phyloP scores from a whole-genome alignment of 1,139 yeast genomes.

The Hyphopichia pseudoburtonii region DNA sequence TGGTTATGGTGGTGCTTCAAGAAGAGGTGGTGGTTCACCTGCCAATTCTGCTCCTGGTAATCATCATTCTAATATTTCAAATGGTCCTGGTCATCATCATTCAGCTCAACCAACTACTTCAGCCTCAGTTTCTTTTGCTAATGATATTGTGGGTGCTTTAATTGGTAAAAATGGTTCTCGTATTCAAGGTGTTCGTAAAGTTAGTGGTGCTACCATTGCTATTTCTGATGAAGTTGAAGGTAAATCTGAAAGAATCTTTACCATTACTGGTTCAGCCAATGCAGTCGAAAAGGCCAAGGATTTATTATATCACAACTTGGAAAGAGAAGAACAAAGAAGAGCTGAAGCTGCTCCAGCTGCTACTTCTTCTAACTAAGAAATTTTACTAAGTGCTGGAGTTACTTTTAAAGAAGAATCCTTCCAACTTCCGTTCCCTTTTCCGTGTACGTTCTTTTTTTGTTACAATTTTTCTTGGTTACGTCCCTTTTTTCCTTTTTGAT shows the following conservation, averaged over 20 bases:
- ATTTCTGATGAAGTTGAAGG: conserved; percentile 73
- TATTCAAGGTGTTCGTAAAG: conserved; percentile 82
- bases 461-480: too few species aligned
- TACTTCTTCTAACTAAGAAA: too few species aligned
- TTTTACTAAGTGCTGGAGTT: too few species aligned
- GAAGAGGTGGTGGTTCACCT: conserved; percentile 5
- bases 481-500: too few species aligned
- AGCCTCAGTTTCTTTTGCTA: conserved; percentile 60
- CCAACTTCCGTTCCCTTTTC: too few species aligned
- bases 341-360: conserved; percentile 19
- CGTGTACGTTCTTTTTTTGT: neutral
- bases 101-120: conserved; percentile 13
- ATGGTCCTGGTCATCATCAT: conserved; percentile 5
- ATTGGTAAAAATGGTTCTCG: conserved; percentile 87
- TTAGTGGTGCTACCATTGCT: conserved; percentile 77
- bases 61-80: conserved; percentile 5
- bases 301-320: conserved; percentile 71
- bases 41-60: conserved; percentile 6
- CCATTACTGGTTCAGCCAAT: conserved; percentile 64
- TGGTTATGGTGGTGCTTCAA: conserved; percentile 14
- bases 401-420: too few species aligned
- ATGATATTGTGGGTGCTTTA: conserved; percentile 86
- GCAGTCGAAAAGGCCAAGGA: conserved; percentile 71
- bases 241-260: conserved; percentile 66
- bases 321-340: conserved; percentile 75